These are phyloP conservation scores for Parathielavia appendiculata DNA, from an alignment of 495 filamentous ascomycete species.

Conservation along the genomic window DNA sequence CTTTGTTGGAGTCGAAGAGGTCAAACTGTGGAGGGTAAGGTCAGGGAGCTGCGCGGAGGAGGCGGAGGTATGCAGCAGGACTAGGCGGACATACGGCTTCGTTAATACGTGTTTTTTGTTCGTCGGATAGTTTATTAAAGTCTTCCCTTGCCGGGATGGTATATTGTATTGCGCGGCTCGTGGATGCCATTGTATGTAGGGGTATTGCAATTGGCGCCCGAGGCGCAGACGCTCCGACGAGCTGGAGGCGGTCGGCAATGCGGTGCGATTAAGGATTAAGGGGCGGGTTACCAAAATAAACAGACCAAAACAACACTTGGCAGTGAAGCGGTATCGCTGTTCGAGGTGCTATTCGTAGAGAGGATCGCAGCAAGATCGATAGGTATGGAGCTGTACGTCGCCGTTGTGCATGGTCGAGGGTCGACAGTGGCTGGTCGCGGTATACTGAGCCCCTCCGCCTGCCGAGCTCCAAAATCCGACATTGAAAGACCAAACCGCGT, in stretches of 20 bases:
- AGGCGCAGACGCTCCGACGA: conserved; percentile 3
- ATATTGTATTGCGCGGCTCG: conserved; percentile 32
- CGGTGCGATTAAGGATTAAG: not conserved
- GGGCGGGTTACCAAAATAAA: conserved; percentile 1
- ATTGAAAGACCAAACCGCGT: conserved; percentile 12
- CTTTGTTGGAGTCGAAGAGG: conserved; percentile 96
- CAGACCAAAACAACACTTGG: not conserved
- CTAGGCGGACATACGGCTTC: conserved; percentile 28
- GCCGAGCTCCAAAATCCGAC: conserved; percentile 5
- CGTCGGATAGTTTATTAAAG: conserved; percentile 34
- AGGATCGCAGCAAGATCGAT: not conserved
- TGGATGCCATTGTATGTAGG: conserved; percentile 24
- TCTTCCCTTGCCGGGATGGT: conserved; percentile 33
- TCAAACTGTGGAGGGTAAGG: conserved; percentile 59
- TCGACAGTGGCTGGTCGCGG: conserved; percentile 8
- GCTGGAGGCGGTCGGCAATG: not conserved
- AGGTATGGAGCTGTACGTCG: not conserved
- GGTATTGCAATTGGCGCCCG: not conserved
- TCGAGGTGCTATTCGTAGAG: conserved; percentile 6
- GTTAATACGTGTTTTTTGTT: conserved; percentile 34
- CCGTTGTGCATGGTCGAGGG: conserved; percentile 4
- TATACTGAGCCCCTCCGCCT: conserved; percentile 6
- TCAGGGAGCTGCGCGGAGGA: not conserved
- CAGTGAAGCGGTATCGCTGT: conserved; percentile 1
- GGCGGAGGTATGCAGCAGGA: not conserved